Conservation (phyloP, 2,329 filamentous ascomycete genomes). For the Cryoendolithus antarcticus region DNA sequence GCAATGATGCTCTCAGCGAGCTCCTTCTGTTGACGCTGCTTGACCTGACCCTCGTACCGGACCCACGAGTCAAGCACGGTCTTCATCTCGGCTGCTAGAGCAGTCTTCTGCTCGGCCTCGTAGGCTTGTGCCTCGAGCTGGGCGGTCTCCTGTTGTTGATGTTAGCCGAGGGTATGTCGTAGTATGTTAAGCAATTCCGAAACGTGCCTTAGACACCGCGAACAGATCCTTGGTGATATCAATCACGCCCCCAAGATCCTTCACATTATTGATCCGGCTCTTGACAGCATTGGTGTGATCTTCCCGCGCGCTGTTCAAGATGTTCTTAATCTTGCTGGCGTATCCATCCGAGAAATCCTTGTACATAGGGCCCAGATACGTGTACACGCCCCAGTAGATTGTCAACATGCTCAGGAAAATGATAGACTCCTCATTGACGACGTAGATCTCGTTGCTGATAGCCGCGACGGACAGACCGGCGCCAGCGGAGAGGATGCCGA, state of each 20-base stretch:
- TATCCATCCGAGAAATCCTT: constrained; percentile 82
- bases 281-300: constrained; percentile 95
- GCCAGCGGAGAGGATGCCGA: constrained; percentile 86
- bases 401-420: constrained; percentile 84
- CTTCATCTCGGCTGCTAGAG: constrained; percentile 87
- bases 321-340: constrained; percentile 83
- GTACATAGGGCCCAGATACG: constrained; percentile 88
- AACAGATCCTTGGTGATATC: constrained; percentile 96
- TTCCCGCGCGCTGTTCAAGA: constrained; percentile 84
- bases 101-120: constrained; percentile 93
- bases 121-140: constrained; percentile 89
- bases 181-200: not conserved
- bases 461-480: constrained; percentile 86
- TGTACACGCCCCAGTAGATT: constrained; percentile 84
- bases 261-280: constrained; percentile 82
- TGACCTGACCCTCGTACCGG: constrained; percentile 95
- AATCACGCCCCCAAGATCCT: constrained; percentile 88
- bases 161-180: constrained; percentile 3
- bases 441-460: constrained; percentile 99
- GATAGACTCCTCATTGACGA: constrained; percentile 97
- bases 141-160: constrained; percentile 72
- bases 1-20: constrained; percentile 82
- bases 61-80: constrained; percentile 95
- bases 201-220: constrained; percentile 83
- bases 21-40: constrained; percentile 96